phyloP scores from a whole-genome alignment of 2,329 filamentous ascomycete genomes.

The Aureobasidium melanogenum region DNA sequence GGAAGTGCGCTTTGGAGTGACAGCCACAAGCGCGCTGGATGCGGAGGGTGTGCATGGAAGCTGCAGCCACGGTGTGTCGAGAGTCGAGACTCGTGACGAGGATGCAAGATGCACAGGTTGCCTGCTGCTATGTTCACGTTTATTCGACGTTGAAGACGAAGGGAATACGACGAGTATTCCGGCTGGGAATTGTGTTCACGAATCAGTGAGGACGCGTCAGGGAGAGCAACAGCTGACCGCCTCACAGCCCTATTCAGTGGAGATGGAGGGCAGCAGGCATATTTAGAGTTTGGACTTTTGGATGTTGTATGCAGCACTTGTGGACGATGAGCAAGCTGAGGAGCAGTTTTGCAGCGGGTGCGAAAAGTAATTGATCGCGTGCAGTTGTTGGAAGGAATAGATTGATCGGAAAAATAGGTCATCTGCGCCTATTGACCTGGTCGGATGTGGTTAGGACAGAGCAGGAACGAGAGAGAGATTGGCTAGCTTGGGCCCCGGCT shows the following conservation, averaged over 20 bases:
- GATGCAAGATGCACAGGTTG: neutral
- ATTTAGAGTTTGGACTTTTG: neutral
- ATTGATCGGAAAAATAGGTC: neutral
- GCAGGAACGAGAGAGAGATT: neutral
- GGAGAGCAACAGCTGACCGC: neutral
- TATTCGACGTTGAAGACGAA: neutral
- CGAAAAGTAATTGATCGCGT: conserved; percentile 1
- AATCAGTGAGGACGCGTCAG: neutral
- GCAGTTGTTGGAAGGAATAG: neutral
- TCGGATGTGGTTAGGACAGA: neutral
- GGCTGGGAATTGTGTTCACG: neutral
- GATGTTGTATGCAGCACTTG: neutral
- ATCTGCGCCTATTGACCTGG: conserved; percentile 1
- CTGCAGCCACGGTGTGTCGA: conserved; percentile 4
- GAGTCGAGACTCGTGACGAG: neutral
- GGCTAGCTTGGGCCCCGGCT: neutral
- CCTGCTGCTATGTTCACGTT: neutral
- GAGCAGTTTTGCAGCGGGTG: neutral
- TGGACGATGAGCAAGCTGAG: neutral
- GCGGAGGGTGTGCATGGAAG: conserved; percentile 1
- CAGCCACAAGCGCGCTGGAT: conserved; percentile 4
- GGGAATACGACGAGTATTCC: neutral
- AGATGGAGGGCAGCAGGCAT: neutral
- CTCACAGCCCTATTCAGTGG: conserved; percentile 1
- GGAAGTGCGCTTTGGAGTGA: neutral